A percentile compares a stretch with the other conserved stretches of the same genome.
Conservation (phyloP, 2,329 filamentous ascomycete genomes). For the Penicillium polonicum region DNA sequence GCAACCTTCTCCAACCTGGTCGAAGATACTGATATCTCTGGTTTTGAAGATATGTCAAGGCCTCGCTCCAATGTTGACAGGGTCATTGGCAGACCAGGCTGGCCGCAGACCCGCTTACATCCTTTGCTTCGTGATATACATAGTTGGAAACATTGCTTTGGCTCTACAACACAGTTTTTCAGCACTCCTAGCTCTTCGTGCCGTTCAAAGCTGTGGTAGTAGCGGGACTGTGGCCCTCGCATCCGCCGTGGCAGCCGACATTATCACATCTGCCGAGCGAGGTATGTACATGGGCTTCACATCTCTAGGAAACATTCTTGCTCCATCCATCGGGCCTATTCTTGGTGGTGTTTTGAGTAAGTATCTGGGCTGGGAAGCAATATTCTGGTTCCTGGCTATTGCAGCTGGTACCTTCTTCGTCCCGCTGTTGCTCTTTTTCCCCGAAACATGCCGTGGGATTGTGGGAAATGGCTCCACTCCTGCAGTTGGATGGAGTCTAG, state of each 20-base stretch:
- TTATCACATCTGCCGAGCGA: constrained; percentile 42
- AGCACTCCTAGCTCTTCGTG: constrained; percentile 39
- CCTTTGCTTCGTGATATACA: constrained; percentile 46
- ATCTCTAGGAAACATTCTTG: constrained; percentile 37
- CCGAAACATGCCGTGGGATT: constrained; percentile 37
- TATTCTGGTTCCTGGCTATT: constrained; percentile 56
- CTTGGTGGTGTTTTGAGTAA: constrained; percentile 52
- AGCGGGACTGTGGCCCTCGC: constrained; percentile 44
- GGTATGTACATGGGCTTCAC: constrained; percentile 44
- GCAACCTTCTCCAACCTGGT: too few relatives aligned
- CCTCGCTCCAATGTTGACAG: constrained; percentile 50
- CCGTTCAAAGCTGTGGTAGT: constrained; percentile 46
- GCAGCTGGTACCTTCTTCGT: constrained; percentile 33
- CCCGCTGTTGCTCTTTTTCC: constrained; percentile 30
- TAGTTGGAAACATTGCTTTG: constrained; percentile 43
- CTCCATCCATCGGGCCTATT: constrained; percentile 51
- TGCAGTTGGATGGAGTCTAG: constrained; percentile 31
- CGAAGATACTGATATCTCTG: not conserved
- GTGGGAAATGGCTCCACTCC: constrained; percentile 36
- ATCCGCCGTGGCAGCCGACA: constrained; percentile 43
- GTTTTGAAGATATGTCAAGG: constrained; percentile 48
- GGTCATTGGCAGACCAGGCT: constrained; percentile 48
- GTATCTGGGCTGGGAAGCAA: constrained; percentile 51
- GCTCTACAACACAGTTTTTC: constrained; percentile 41
- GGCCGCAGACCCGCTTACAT: constrained; percentile 52